Percentiles rank a stretch among this genome's conserved stretches.
These are phyloP conservation scores for Pisolithus albus DNA, from an alignment of 768 basidiomycete species.

Conservation along the genomic window DNA sequence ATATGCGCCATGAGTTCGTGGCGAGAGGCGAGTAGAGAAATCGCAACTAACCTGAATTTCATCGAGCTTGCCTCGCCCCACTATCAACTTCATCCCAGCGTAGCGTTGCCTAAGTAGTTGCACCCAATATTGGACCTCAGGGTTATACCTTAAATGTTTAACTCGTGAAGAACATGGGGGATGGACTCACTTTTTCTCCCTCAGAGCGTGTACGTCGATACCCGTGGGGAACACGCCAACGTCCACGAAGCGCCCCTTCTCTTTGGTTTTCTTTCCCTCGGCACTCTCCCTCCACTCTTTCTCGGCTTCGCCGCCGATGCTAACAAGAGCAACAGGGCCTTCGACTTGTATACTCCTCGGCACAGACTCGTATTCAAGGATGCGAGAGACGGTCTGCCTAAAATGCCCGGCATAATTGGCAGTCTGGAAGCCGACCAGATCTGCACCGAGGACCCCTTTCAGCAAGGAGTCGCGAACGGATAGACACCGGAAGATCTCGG, in stretches of 20 bases:
- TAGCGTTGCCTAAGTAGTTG: conserved; percentile 74
- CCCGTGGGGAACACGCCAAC: conserved; percentile 90
- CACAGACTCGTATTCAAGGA: conserved; percentile 71
- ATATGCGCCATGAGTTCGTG: neutral
- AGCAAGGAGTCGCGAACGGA: conserved; percentile 72
- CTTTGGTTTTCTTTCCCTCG: neutral
- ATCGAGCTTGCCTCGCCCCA: conserved; percentile 85
- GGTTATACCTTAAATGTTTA: conserved; percentile 43
- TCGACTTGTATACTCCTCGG: conserved; percentile 76
- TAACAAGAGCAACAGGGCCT: conserved; percentile 4
- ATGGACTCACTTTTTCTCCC: conserved; percentile 52
- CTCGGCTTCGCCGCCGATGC: conserved; percentile 1
- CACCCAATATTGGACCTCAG: conserved; percentile 81
- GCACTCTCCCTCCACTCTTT: neutral
- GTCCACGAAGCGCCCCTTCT: conserved; percentile 61
- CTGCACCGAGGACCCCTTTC: conserved; percentile 85
- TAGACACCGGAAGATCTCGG: conserved; percentile 92
- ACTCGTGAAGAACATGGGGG: neutral
- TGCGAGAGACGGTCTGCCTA: conserved; percentile 75
- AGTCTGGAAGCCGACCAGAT: conserved; percentile 90
- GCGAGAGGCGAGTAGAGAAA: neutral
- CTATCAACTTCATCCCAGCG: conserved; percentile 78
- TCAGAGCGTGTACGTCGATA: conserved; percentile 68
- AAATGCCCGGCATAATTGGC: conserved; percentile 80
- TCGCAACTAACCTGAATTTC: conserved; percentile 53